Evolutionary conservation across 768 basidiomycete species (phyloP).

Genomic region (Macrolepiota fuliginosa): DNA sequence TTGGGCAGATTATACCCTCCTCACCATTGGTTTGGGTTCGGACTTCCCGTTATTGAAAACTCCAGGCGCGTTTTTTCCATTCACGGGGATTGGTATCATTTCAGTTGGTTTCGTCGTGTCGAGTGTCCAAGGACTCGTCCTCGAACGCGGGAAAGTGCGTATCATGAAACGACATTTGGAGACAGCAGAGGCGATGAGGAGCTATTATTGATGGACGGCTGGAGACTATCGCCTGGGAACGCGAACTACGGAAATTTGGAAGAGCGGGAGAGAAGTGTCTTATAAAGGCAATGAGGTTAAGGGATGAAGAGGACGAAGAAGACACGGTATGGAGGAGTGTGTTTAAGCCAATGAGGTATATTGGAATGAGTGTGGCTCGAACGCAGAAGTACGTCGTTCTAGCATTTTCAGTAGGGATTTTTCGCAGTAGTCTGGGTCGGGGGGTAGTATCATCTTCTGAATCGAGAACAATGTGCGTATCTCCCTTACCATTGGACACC

Average conservation of each 20-base stretch:
- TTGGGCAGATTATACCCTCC: constrained; percentile 41
- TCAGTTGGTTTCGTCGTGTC: constrained; percentile 36
- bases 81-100: constrained; percentile 34
- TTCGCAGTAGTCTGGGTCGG: constrained; percentile 32
- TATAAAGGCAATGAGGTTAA: constrained; percentile 4
- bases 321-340: constrained; percentile 30
- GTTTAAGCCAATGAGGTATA: constrained; percentile 36
- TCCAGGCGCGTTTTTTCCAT: too few relatives aligned
- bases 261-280: constrained; percentile 8
- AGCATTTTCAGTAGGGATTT: constrained; percentile 24
- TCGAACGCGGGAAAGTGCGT: constrained; percentile 33
- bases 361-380: constrained; percentile 23
- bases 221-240: background rate
- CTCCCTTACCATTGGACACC: background rate
- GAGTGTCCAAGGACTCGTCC: constrained; percentile 34
- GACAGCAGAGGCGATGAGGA: constrained; percentile 28
- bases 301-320: constrained; percentile 16
- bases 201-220: constrained; percentile 10
- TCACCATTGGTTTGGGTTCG: constrained; percentile 38
- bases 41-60: too few relatives aligned
- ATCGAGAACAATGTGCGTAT: constrained; percentile 25
- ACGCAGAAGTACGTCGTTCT: constrained; percentile 23
- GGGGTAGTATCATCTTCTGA: constrained; percentile 36
- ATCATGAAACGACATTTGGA: constrained; percentile 29
- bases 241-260: background rate